Conservation (phyloP, 1,139 yeast genomes). For the Yamadazyma spencermartinsiae region DNA sequence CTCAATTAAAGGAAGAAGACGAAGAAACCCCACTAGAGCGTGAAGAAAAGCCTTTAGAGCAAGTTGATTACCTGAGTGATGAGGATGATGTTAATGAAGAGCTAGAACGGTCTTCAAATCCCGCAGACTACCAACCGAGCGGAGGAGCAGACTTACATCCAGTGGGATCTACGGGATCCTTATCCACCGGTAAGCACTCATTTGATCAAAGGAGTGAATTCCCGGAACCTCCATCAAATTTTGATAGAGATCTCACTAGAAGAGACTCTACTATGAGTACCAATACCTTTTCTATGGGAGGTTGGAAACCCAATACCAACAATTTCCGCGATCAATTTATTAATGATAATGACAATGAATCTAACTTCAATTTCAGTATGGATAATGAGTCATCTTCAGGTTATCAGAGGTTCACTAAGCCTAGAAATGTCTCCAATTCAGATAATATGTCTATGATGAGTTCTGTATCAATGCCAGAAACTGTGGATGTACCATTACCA, state of each 20-base stretch:
- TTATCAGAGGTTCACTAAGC: constrained; percentile 37
- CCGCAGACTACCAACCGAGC: neutral
- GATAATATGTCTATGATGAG: constrained; percentile 30
- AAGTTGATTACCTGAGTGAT: constrained; percentile 1
- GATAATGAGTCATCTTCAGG: constrained; percentile 23
- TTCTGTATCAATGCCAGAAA: constrained; percentile 41
- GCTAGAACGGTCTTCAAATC: neutral
- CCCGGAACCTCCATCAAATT: constrained; percentile 7
- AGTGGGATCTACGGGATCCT: constrained; percentile 36
- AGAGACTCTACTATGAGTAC: constrained; percentile 41
- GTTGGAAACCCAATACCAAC: constrained; percentile 54
- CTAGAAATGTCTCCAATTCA: constrained; percentile 25
- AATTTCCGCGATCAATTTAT: constrained; percentile 53
- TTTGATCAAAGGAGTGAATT: constrained; percentile 16
- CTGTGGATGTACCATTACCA: constrained; percentile 43
- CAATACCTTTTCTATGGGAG: constrained; percentile 47
- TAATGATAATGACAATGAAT: constrained; percentile 46
- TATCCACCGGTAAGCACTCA: constrained; percentile 40
- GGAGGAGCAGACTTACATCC: constrained; percentile 22
- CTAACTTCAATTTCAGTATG: constrained; percentile 35
- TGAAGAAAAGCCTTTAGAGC: neutral
- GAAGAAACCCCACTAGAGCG: constrained; percentile 16
- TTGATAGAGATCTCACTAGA: constrained; percentile 19
- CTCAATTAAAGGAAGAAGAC: constrained; percentile 20
- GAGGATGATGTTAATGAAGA: neutral